These are phyloP conservation scores for Cyclotella baltica DNA, from an alignment of 108 stramenopile species.

Conservation along the genomic window DNA sequence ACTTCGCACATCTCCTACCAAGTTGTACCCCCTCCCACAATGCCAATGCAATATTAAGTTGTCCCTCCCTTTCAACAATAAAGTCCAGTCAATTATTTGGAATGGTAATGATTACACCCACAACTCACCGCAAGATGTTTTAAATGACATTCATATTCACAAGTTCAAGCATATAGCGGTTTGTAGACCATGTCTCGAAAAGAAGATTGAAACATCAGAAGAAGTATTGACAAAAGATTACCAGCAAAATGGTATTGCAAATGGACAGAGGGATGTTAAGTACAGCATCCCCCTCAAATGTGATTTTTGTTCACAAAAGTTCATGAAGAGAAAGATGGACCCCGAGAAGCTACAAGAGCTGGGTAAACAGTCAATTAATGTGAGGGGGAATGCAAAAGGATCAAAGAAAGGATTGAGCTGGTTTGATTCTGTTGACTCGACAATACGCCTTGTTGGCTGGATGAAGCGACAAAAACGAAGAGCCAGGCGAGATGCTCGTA, in stretches of 20 bases:
- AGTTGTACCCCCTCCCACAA: slow-evolving; percentile 44
- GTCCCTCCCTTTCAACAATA: slow-evolving; percentile 13
- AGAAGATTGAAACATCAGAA: slow-evolving; percentile 16
- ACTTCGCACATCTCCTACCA: slow-evolving; percentile 28
- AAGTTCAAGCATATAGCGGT: slow-evolving; percentile 35
- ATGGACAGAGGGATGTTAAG: slow-evolving; percentile 40
- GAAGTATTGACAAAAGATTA: slow-evolving; percentile 46
- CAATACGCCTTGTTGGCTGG: slow-evolving; percentile 50
- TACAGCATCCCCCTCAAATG: slow-evolving; percentile 31
- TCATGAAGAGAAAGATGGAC: slow-evolving; percentile 25
- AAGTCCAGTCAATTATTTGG: not conserved
- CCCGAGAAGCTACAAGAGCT: slow-evolving; percentile 13
- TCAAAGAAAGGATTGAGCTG: slow-evolving; percentile 28
- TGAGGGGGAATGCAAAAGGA: not conserved
- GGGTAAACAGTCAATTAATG: not conserved
- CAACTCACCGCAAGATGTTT: slow-evolving; percentile 5
- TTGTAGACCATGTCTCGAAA: slow-evolving; percentile 35
- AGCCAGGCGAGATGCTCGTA: slow-evolving; percentile 6
- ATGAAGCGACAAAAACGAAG: slow-evolving; percentile 39
- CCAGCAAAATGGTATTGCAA: slow-evolving; percentile 28
- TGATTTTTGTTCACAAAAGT: slow-evolving; percentile 40
- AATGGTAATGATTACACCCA: not conserved
- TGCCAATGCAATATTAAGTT: slow-evolving; percentile 45
- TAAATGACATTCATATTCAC: slow-evolving; percentile 21
- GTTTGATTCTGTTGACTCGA: slow-evolving; percentile 44